Evolutionary conservation across 805 yeast genomes (phyloP).

Genomic region (Saccharomycopsis malanga): DNA sequence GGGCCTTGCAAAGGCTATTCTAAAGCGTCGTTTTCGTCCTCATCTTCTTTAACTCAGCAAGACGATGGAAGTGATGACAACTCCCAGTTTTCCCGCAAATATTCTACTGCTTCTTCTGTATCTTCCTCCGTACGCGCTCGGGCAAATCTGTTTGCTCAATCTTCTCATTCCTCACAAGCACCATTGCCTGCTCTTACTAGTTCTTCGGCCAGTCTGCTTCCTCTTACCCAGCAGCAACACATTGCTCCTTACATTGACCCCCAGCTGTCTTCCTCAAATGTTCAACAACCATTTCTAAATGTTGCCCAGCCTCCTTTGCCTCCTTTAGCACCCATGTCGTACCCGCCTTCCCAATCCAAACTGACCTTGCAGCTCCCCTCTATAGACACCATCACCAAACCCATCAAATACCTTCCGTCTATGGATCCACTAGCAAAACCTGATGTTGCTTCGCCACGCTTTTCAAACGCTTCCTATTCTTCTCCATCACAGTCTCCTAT

Average conservation of each 20-base stretch:
- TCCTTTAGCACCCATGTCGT: neutral
- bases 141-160: too few species aligned
- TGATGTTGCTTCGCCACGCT: neutral
- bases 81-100: neutral
- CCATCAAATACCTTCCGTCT: neutral
- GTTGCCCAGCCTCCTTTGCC: neutral
- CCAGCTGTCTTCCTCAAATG: neutral
- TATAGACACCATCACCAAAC: slow-evolving; percentile 1
- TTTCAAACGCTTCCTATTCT: neutral
- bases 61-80: slow-evolving; percentile 10
- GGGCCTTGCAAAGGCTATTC: slow-evolving; percentile 74
- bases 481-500: slow-evolving; percentile 4
- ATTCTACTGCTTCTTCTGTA: neutral
- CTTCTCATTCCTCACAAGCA: neutral
- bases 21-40: too few species aligned
- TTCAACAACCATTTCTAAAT: neutral
- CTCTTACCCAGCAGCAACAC: too few species aligned
- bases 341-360: slow-evolving; percentile 9
- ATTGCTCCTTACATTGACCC: neutral
- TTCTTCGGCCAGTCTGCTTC: neutral
- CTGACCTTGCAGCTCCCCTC: slow-evolving; percentile 7
- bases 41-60: too few species aligned
- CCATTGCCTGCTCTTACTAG: neutral
- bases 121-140: too few species aligned
- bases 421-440: neutral